phyloP scores from a whole-genome alignment of 257 asterid genomes.

The Nicotiana attenuata region DNA sequence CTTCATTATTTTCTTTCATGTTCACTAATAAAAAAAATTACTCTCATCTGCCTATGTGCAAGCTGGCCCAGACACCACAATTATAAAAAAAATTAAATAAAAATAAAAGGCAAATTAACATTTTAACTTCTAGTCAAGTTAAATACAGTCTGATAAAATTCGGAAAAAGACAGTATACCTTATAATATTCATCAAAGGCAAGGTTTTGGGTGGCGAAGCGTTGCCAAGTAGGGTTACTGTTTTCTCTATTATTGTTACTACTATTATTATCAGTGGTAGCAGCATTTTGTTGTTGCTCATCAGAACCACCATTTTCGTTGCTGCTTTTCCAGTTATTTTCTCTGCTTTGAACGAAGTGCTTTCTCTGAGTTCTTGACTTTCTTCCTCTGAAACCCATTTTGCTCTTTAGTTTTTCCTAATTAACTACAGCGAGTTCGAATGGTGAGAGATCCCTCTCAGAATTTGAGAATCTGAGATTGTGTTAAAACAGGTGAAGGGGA shows the following conservation, averaged over 20 bases:
- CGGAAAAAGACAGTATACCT: constrained; percentile 31
- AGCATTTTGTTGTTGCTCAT: constrained; percentile 15
- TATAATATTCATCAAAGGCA: constrained; percentile 79
- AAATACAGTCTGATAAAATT: background rate
- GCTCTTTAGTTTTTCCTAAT: background rate
- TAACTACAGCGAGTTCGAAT: background rate
- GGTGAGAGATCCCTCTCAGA: background rate
- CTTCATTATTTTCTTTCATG: background rate
- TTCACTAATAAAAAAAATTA: too few relatives aligned
- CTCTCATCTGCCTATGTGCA: too few relatives aligned
- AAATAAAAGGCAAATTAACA: background rate
- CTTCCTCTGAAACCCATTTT: constrained; percentile 85
- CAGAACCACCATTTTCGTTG: constrained; percentile 47
- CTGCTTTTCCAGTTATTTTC: constrained; percentile 86
- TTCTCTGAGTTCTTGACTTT: constrained; percentile 91
- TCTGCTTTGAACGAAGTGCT: constrained; percentile 72
- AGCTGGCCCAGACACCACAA: too few relatives aligned
- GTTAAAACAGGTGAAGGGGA: background rate
- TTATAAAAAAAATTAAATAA: too few relatives aligned
- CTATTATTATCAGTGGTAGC: constrained; percentile 21
- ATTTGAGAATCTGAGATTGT: background rate
- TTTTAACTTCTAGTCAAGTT: background rate
- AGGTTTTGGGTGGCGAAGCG: constrained; percentile 65
- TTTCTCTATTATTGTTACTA: constrained; percentile 3
- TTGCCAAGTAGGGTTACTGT: constrained; percentile 44